Evolutionary conservation across 164 flowering plant genomes (phyloP).

Genomic region (Vitis vinifera): DNA sequence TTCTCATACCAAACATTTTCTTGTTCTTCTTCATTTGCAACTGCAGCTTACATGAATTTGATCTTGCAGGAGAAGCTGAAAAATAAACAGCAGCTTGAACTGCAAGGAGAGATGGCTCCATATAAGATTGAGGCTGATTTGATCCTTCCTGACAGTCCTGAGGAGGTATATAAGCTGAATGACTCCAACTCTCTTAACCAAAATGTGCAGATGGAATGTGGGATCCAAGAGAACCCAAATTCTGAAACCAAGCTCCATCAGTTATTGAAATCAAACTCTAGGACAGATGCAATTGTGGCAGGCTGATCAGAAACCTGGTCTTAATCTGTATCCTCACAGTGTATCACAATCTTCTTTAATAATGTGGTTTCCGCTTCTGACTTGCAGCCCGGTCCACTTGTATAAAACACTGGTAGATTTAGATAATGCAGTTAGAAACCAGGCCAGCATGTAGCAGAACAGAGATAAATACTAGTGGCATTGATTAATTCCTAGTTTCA

Average conservation of each 20-base stretch:
- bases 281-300: constrained; percentile 18
- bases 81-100: constrained; percentile 4
- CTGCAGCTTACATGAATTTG: constrained; percentile 1
- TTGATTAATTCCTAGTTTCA: no score
- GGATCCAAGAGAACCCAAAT: constrained; percentile 5
- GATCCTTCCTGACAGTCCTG: not conserved
- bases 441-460: no score
- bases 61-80: constrained; percentile 24
- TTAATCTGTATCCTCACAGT: not conserved
- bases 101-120: constrained; percentile 7
- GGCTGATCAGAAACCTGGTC: constrained; percentile 10
- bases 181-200: not conserved
- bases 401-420: no score
- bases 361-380: not conserved
- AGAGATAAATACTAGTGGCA: no score
- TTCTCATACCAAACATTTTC: not conserved
- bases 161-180: constrained; percentile 5
- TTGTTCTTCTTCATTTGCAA: not conserved
- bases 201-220: constrained; percentile 3
- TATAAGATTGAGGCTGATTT: not conserved
- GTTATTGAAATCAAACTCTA: constrained; percentile 15
- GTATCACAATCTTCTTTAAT: not conserved
- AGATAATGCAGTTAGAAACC: no score
- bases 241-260: constrained; percentile 17
- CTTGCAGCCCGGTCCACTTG: no score